Base-by-base conservation (phyloP, 805 yeast species). In the Hanseniaspora guilliermondii region DNA sequence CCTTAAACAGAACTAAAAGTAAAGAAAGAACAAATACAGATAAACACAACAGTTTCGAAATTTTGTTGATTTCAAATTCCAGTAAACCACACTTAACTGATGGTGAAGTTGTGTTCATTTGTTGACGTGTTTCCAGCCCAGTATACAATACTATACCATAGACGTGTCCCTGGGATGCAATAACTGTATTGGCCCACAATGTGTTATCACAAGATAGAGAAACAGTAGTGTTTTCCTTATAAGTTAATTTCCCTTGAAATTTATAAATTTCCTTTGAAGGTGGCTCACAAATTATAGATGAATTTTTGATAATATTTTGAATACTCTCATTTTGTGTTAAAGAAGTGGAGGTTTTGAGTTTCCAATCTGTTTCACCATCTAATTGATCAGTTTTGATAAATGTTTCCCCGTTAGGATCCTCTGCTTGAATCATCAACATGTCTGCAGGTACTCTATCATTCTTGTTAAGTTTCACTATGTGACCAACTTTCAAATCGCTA, bases 361-460 rank as follows among this genome's bases (percentile, higher is more conserved):
- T 93, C 99, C 99, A 93, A 70, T 93, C 99, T 6, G 99, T 93
- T 68, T 93, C 99, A 64, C 99, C 99, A 68, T 93, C 99, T 49
- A 93, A 73, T 69, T 93, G 99, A 71, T 93, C 99, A 0, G 99
- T 93, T 62, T 95, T 85, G 59, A 93, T 86, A 62, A 94, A 93
- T 1, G 89, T 77, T 64, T 93, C 99, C 7, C 96, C 97, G 3
- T 77, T 74, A 2, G 74, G 64, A 64, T 87, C 96, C 55, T 87
- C 81, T 0, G 96, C 82, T 64, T 87, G 94, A 44, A 93, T 69
- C 27, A 93, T 68, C 7, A 93, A 71, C 80, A 88, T 75, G 67
- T 93, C 99, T 0, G 98, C 97, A 0, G 99, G 99, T 2, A 93
- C 78, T 53, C 98, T 77, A 56, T 78, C 80, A 63, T 85, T 94